Evolutionary conservation across 2,329 filamentous ascomycete species (phyloP), one percentile per base, ranked within the genome.

Genomic region (Aureobasidium sp.): DNA sequence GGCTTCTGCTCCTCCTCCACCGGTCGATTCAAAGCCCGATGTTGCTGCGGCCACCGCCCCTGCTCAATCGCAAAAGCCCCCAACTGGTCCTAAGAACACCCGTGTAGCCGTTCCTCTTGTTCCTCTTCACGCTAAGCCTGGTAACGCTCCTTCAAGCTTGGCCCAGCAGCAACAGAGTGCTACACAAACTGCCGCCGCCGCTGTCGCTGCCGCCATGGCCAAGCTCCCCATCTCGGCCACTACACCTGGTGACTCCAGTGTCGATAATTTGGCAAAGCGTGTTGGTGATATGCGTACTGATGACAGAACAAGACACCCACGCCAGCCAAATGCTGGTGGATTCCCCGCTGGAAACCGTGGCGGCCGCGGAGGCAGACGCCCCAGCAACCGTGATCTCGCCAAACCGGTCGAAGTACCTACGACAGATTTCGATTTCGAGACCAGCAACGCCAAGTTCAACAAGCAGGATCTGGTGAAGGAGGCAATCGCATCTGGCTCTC

Each of bases 401-500:
- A 77, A 81, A 53, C 78, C 82, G 68, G 85, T 97, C 36, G 92
- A 96, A 59, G 90, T 99, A 2, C 94, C 94, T 0, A 84, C 88
- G 52, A 87, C 90, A 1, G 94, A 97, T 71, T 99, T 92, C 69
- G 93, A 99, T 71, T 99, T 99, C 71, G 89, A 88, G 68, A 84
- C 83, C 17, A 82, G 89, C 31, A 96, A 96, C 72, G 89, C 89
- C 53, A 94, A 92, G 74, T 95, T 95, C 79, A 93, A 91, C 78
- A 88, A 95, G 77, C 86, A 90, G 68, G 89, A 93, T 68, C 75
- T 96, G 49, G 88, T 90, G 42, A 96, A 96, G 77, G 91, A 97
- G 74, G 91, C 90, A 4, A 90, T 91, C 71, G 88, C 89, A 25
- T 84, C 82, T 44, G 86, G 88, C n/a, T 88, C 89, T 9, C 89